Evolutionary conservation across 805 yeast genomes (phyloP).

Genomic region (Zygosaccharomyces bisporus): DNA sequence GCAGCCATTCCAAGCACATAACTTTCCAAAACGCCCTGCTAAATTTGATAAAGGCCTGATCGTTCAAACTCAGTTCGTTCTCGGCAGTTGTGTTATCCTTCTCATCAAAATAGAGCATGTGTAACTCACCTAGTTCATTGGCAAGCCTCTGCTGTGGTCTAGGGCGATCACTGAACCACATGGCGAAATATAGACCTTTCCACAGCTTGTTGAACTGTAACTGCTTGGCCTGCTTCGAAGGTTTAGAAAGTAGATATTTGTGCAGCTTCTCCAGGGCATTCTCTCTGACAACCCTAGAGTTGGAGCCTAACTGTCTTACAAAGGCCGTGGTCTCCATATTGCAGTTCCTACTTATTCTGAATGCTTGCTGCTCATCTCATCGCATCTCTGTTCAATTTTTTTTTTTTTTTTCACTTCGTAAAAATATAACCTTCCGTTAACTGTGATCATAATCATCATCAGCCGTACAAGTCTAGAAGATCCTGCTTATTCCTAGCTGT

Average conservation of each 20-base stretch:
- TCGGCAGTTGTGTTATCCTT: slow-evolving; percentile 26
- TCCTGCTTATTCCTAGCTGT: slow-evolving; percentile 19
- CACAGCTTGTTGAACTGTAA: slow-evolving; percentile 78
- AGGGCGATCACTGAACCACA: slow-evolving; percentile 97
- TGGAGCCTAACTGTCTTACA: slow-evolving; percentile 80
- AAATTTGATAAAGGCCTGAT: slow-evolving; percentile 46
- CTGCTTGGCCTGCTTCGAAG: slow-evolving; percentile 41
- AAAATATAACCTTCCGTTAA: slow-evolving; percentile 6
- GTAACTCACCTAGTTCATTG: slow-evolving; percentile 56
- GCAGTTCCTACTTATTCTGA: not conserved
- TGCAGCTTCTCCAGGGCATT: slow-evolving; percentile 64
- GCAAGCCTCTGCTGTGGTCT: slow-evolving; percentile 87
- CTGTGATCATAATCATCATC: slow-evolving; percentile 3
- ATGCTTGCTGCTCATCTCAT: slow-evolving; percentile 5
- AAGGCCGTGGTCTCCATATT: slow-evolving; percentile 46
- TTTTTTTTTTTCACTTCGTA: not conserved
- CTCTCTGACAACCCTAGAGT: slow-evolving; percentile 67
- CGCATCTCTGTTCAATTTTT: not conserved
- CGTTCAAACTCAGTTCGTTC: slow-evolving; percentile 22
- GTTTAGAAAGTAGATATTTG: slow-evolving; percentile 48
- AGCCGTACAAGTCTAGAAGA: slow-evolving; percentile 27
- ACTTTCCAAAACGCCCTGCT: slow-evolving; percentile 77
- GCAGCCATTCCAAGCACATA: slow-evolving; percentile 75
- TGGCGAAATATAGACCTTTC: slow-evolving; percentile 91
- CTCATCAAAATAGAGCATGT: slow-evolving; percentile 26